These are phyloP conservation scores for Salinomyces thailandicus DNA, from an alignment of 2,329 filamentous ascomycete genomes.

Conservation along the genomic window DNA sequence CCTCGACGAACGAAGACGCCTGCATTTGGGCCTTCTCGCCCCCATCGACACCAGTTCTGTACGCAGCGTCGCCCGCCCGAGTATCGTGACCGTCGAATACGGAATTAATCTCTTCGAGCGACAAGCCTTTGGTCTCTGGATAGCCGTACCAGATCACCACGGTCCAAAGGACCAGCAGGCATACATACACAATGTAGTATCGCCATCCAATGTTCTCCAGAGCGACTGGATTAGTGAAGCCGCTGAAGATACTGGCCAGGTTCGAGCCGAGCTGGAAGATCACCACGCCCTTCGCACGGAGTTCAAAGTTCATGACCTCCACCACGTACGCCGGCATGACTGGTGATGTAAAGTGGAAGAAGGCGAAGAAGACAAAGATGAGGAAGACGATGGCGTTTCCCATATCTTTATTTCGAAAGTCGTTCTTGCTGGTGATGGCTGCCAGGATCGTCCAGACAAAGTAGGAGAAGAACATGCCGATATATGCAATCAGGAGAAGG, in stretches of 20 bases:
- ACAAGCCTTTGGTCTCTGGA: conserved; percentile 18
- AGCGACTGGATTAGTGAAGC: conserved; percentile 33
- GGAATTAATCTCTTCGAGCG: conserved; percentile 36
- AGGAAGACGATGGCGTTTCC: conserved; percentile 15
- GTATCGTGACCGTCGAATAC: conserved; percentile 32
- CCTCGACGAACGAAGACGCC: too few species aligned
- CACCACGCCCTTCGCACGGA: conserved; percentile 36
- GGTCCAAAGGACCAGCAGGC: conserved; percentile 18
- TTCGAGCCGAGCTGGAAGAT: too few species aligned
- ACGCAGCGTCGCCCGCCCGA: too few species aligned
- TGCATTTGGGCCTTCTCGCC: too few species aligned
- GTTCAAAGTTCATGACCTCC: conserved; percentile 38
- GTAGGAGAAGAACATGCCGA: conserved; percentile 29
- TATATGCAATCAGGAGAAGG: conserved; percentile 24
- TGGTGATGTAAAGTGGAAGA: conserved; percentile 15
- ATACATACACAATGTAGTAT: conserved; percentile 29
- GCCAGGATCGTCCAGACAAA: conserved; percentile 29
- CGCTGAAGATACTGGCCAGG: neutral
- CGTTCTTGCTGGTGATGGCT: conserved; percentile 36
- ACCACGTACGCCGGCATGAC: conserved; percentile 31
- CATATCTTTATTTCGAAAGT: too few species aligned
- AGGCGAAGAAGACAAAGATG: conserved; percentile 14
- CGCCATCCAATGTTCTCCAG: conserved; percentile 23
- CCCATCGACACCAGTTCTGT: too few species aligned
- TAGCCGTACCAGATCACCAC: conserved; percentile 23